Base-by-base conservation (phyloP, 306 rosid species). In the Clitoria ternatea region DNA sequence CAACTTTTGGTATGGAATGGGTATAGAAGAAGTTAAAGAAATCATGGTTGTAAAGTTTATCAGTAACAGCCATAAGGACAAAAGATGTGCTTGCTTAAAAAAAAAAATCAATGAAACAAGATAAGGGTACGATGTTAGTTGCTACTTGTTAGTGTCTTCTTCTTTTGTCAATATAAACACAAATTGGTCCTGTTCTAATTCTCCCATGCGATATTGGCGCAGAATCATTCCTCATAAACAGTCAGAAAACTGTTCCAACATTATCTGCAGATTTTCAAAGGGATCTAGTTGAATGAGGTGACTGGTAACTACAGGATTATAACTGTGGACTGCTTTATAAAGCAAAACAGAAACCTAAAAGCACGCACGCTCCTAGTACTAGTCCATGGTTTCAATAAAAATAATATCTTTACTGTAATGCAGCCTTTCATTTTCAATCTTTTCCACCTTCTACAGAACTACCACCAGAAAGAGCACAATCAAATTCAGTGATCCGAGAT, bases 241-340 rank as follows among this genome's bases (percentile, higher is more conserved):
- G 57, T 72, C 55, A 56, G 61, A 43, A 33, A 61, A 52, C 27
- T 62, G 33, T 23, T 66, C 12, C 40, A 2, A 52, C 3, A 18
- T 50, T 40, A 23, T 40, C 20, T 44, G 73, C 7, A 5, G 53
- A 54, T 35, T 35, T 57, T 40, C n/a, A 50, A 70, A 77, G 62
- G 79, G 61, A 75, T 83, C 74, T 65, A 74, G n/a, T 33, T 57
- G 65, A 65, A 62, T 27, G 61, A 66, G 72, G 49, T 13, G 54
- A 30, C 29, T 61, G 79, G 76, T 15, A 62, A 53, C 45, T 11
- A 39, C 56, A 23, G 13, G 3, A 24, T 35, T 45, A 54, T 69
- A 61, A 27, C 11, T 15, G 32, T 42, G 12, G 19, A 56, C 23
- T 29, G 9, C 43, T 30, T 36, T 57, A 15, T 14, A 17, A 10